Base-by-base conservation (phyloP, 2,329 filamentous ascomycete genomes). In the Ophiocordyceps australis region DNA sequence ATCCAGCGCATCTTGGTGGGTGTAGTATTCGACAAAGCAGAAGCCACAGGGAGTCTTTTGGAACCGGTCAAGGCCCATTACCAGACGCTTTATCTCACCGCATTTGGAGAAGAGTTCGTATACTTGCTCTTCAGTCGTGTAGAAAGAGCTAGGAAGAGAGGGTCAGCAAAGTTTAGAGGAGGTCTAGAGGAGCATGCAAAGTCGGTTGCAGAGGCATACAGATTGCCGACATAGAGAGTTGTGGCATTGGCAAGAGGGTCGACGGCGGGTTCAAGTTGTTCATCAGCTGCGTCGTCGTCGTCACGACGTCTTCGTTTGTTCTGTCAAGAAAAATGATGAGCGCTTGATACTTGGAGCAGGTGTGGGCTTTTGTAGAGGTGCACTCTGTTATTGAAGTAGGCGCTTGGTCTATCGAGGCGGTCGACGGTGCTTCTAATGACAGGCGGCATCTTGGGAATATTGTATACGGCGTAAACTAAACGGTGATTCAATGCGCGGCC, bases 11-110 rank as follows among this genome's bases (percentile, higher is more conserved):
- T 98, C 89, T 46, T 93, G 77, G 50, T 95, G 89, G 17, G 76
- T 94, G 59, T 94, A 95, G 58, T 98, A 98, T 55, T 98, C 89
- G 43, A 98, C 89, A 46, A 98, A 98, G 62, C 89, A 98, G 63
- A 98, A 98, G 21, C 89, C 89, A 53, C 89, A 98, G 2, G 89
- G 89, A 1, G 89, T 98, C 60, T 98, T 98, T 53, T 78, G 79
- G 61, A 89, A 93, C 30, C 89, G 77, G 49, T 98, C 89, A 27
- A 98, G 71, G 25, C 89, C 89, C 89, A 98, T 98, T 36, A 98
- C 72, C 24, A 98, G 70, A 16, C 89, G 80, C 57, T 98, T 98
- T 55, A 98, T 92, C 59, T 95, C 89, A 42, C 89, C 89, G 52
- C 83, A 86, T 63, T 93, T 93, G 31, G 77, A 74, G 52, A 94